Base-by-base conservation (phyloP, 257 asterid species). In the Solanum chilense region DNA sequence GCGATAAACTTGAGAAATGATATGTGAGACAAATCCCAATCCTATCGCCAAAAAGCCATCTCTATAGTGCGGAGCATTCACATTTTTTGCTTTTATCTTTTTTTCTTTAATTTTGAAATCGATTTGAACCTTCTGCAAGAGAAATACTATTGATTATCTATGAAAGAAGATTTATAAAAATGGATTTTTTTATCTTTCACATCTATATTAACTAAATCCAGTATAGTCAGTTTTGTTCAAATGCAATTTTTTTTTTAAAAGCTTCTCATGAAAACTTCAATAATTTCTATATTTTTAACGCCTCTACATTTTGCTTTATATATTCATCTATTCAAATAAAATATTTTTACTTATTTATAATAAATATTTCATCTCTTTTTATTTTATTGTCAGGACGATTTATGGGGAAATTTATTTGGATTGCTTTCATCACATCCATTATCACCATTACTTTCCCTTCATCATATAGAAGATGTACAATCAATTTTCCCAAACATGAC, bases 351-450 rank as follows among this genome's bases (percentile, higher is more conserved):
- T 69, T 18, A 18, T 56, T 56, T 56, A n/a, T 56, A 18, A 56
- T 18, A 33, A 44, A 78, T 25, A 18, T 45, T n/a, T 78, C 41
- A 27, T 78, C 42, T 15, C 37, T 15, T 45, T 78, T 27, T 27
- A 45, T 45, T 27, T 8, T 47, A 20, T 45, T 12, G 42, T 5
- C 71, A 96, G 99, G 93, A 92, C 86, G 99, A 96, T 88, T 74
- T 94, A 78, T 93, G 98, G 56, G 99, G 98, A 73, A 88, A 94
- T 89, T 44, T 95, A 86, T 92, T 94, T 78, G 99, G 99, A 31
- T 86, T 95, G 81, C 95, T 96, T 71, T 76, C 98, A 11, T 92
- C 98, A 9, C 99, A 96, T 89, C 98, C 98, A 66, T 75, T 93
- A 85, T 91, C 98, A 1, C 96, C 90, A 35, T 76, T 92, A 13